Conservation (phyloP, 225 moss, liverwort and hornwort species). For the Climacium dendroides region DNA sequence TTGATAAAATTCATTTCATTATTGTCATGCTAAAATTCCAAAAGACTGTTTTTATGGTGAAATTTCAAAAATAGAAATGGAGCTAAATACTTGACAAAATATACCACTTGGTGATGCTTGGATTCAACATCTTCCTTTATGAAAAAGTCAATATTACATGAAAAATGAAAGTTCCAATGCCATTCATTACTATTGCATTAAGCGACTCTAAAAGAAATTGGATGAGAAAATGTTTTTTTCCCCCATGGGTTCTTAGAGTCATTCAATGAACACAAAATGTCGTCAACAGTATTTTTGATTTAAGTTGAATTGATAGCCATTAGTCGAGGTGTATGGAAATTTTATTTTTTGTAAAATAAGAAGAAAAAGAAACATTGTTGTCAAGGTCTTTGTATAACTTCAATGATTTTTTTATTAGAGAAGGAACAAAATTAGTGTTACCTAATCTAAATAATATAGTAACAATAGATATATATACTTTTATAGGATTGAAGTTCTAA, state of each 20-base stretch:
- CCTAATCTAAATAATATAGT: not conserved
- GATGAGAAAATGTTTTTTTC: not conserved
- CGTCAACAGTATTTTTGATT: not conserved
- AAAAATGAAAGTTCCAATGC: rapidly evolving
- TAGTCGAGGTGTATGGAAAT: not conserved
- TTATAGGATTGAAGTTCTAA: not conserved
- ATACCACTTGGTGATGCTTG: rapidly evolving
- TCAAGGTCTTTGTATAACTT: not conserved
- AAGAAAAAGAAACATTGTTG: not conserved
- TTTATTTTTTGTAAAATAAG: not conserved
- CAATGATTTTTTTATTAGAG: not conserved
- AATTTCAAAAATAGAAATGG: not conserved
- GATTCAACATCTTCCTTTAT: not conserved
- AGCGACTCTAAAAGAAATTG: no score
- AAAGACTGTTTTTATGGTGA: not conserved
- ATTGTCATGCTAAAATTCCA: not conserved
- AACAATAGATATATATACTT: not conserved
- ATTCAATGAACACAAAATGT: not conserved
- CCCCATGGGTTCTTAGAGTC: rapidly evolving
- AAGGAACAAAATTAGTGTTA: not conserved
- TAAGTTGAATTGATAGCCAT: no score
- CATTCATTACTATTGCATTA: not conserved
- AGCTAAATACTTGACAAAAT: not conserved
- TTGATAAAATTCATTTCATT: not conserved
- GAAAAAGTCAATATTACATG: not conserved